Percentiles rank a stretch among this genome's conserved stretches.
These are phyloP conservation scores for Lipomyces yarrowii DNA, from an alignment of 1,139 yeast genomes.

Conservation along the genomic window DNA sequence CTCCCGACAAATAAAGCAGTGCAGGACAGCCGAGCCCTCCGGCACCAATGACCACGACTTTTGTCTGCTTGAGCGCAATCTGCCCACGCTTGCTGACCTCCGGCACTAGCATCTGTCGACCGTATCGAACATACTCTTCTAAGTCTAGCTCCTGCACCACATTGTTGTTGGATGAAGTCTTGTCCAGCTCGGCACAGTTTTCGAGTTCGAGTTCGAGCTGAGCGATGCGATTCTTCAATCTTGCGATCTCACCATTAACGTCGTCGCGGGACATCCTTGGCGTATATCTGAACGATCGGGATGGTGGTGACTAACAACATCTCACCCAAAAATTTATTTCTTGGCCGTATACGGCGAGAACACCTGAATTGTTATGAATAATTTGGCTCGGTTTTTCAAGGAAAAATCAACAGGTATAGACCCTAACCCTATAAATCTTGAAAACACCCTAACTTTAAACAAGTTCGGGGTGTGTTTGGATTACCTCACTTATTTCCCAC, in stretches of 20 bases:
- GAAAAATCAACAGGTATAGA: too few relatives aligned
- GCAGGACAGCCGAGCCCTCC: conserved; percentile 98
- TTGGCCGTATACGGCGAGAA: too few relatives aligned
- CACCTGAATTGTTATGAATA: too few relatives aligned
- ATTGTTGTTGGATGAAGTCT: neutral
- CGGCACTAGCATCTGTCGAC: conserved; percentile 94
- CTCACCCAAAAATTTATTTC: neutral
- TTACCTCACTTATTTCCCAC: too few relatives aligned
- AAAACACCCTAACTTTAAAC: too few relatives aligned
- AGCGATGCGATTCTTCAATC: conserved; percentile 4
- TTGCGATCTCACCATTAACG: neutral
- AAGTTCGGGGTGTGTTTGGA: too few relatives aligned
- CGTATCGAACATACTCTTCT: conserved; percentile 82
- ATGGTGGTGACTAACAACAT: neutral
- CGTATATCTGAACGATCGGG: neutral
- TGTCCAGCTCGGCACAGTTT: neutral
- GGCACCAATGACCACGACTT: conserved; percentile 83
- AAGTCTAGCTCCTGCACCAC: conserved; percentile 33
- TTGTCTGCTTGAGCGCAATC: conserved; percentile 55
- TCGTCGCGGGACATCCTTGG: neutral
- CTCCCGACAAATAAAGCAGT: conserved; percentile 76
- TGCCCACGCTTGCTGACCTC: conserved; percentile 67
- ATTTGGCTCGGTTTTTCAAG: too few relatives aligned
- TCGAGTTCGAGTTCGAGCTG: conserved; percentile 8
- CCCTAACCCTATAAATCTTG: too few relatives aligned